A percentile compares a stretch with the other conserved stretches of the same genome.
These are phyloP conservation scores for Falciphora oryzae DNA, from an alignment of 2,329 filamentous ascomycete species.

Conservation along the genomic window DNA sequence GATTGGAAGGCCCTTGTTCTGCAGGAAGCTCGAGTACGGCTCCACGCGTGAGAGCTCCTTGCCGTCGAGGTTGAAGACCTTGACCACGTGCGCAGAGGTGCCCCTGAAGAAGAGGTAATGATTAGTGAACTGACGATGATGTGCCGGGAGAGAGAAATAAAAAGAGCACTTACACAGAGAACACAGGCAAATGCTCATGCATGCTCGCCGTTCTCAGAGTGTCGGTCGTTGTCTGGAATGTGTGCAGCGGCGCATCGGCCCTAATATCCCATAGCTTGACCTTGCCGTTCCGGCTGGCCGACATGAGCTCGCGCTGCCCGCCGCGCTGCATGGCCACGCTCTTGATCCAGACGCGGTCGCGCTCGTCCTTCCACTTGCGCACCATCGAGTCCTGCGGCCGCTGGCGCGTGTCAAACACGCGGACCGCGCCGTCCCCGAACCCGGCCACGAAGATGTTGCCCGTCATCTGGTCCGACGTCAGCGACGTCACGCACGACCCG, in stretches of 20 bases:
- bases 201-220: slow-evolving; percentile 81
- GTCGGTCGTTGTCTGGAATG: slow-evolving; percentile 68
- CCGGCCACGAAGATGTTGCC: slow-evolving; percentile 94
- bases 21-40: slow-evolving; percentile 83
- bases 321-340: slow-evolving; percentile 96
- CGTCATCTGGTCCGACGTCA: slow-evolving; percentile 97
- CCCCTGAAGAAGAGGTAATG: slow-evolving; percentile 52
- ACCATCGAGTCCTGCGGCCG: slow-evolving; percentile 88
- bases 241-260: slow-evolving; percentile 70
- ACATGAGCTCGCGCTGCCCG: slow-evolving; percentile 84
- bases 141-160: neutral
- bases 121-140: slow-evolving; percentile 4
- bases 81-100: slow-evolving; percentile 80
- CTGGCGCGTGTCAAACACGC: slow-evolving; percentile 86
- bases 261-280: slow-evolving; percentile 96
- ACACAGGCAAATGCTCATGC: slow-evolving; percentile 94
- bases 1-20: slow-evolving; percentile 75
- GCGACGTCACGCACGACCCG: slow-evolving; percentile 88
- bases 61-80: slow-evolving; percentile 86
- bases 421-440: slow-evolving; percentile 90
- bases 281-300: slow-evolving; percentile 85
- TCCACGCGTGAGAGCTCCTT: slow-evolving; percentile 75
- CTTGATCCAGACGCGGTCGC: slow-evolving; percentile 82
- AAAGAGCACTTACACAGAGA: slow-evolving; percentile 68
- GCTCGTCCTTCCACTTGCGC: slow-evolving; percentile 91